Evolutionary conservation across 2,329 filamentous ascomycete species (phyloP).

Genomic region (Xylaria sp.): DNA sequence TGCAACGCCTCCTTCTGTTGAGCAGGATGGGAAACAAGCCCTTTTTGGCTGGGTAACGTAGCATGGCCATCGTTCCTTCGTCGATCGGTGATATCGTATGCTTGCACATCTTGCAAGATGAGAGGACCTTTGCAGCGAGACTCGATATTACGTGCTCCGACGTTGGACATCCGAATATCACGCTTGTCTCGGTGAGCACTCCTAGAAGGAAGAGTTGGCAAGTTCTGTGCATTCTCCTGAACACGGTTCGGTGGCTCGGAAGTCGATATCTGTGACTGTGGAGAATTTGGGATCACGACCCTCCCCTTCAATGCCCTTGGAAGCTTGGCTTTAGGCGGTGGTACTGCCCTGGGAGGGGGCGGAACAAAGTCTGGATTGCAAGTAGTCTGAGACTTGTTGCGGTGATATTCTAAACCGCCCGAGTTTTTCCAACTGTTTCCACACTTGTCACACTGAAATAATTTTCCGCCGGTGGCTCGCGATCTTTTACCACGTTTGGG

Average conservation of each 20-base stretch:
- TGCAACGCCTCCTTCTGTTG: constrained; percentile 5
- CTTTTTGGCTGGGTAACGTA: neutral
- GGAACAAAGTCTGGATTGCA: constrained; percentile 55
- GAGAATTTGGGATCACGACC: neutral
- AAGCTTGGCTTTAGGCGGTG: constrained; percentile 15
- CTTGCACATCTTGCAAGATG: constrained; percentile 29
- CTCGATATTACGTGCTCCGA: neutral
- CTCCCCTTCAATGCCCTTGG: neutral
- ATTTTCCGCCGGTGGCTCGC: constrained; percentile 28
- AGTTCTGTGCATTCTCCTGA: neutral
- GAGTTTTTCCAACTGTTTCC: constrained; percentile 60
- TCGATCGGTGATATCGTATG: constrained; percentile 27
- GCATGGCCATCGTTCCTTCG: constrained; percentile 12
- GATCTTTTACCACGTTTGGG: constrained; percentile 14
- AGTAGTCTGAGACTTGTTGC: constrained; percentile 54
- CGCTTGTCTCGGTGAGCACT: constrained; percentile 7
- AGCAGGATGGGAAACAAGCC: neutral
- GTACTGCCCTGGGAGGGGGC: constrained; percentile 24
- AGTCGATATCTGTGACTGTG: neutral
- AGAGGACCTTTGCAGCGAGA: constrained; percentile 19
- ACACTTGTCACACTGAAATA: constrained; percentile 56
- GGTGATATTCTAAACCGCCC: constrained; percentile 61
- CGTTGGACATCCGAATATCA: neutral
- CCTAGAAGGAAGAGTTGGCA: constrained; percentile 12
- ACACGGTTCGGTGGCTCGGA: neutral